phyloP scores from a whole-genome alignment of 495 filamentous ascomycete species.

The Chlorociboria aeruginascens region DNA sequence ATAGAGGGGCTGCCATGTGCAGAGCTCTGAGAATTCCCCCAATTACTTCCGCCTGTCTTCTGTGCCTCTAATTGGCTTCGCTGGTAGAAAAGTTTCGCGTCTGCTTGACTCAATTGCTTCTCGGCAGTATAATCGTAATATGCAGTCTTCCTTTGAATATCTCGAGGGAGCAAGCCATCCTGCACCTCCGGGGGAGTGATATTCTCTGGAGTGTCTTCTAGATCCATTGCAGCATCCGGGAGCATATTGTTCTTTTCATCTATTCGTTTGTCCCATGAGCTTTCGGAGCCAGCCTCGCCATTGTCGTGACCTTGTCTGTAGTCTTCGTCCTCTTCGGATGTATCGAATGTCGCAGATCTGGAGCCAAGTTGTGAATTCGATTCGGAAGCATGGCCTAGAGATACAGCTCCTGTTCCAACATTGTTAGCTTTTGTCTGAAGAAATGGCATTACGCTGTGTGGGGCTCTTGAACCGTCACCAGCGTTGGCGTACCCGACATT shows the following conservation, averaged over 20 bases:
- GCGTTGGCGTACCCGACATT: too few species aligned
- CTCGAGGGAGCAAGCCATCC: slow-evolving; percentile 56
- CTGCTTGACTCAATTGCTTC: slow-evolving; percentile 78
- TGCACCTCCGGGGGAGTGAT: slow-evolving; percentile 14
- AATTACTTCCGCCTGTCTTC: slow-evolving; percentile 31
- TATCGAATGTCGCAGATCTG: neutral
- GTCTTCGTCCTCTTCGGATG: slow-evolving; percentile 21
- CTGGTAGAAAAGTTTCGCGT: slow-evolving; percentile 93
- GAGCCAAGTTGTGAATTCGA: slow-evolving; percentile 5
- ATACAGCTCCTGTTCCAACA: neutral
- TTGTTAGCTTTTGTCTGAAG: neutral
- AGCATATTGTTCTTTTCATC: slow-evolving; percentile 17
- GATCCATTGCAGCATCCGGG: slow-evolving; percentile 12
- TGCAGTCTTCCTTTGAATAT: slow-evolving; percentile 66
- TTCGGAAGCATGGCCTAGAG: slow-evolving; percentile 3
- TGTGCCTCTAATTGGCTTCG: slow-evolving; percentile 58
- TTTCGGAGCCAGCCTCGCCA: slow-evolving; percentile 10
- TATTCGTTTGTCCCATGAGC: slow-evolving; percentile 4
- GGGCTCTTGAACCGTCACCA: too few species aligned
- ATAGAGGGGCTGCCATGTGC: slow-evolving; percentile 40
- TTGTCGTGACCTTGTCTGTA: slow-evolving; percentile 17
- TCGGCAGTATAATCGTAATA: slow-evolving; percentile 82
- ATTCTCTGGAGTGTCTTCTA: slow-evolving; percentile 8
- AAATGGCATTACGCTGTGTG: neutral
- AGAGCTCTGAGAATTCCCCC: slow-evolving; percentile 33